These are phyloP conservation scores for Canna indica DNA, from an alignment of 176 grass and related monocot species.

Conservation along the genomic window DNA sequence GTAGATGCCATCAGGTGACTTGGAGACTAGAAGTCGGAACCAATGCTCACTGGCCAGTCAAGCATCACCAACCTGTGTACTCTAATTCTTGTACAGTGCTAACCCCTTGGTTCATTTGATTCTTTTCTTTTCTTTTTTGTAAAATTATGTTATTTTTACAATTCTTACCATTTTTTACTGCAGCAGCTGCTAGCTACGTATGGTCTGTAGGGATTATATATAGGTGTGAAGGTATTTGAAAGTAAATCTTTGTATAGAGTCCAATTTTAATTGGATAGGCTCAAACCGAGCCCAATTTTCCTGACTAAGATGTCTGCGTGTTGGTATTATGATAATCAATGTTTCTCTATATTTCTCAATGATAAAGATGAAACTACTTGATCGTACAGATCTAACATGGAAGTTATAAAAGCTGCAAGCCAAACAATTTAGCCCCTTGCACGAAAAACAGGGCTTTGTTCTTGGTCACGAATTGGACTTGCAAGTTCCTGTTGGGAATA, in stretches of 20 bases:
- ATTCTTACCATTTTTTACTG: background rate
- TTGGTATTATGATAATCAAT: background rate
- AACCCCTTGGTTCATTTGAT: slow-evolving; percentile 34
- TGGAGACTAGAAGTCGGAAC: slow-evolving; percentile 23
- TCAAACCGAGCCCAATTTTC: slow-evolving; percentile 1
- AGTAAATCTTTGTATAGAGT: slow-evolving; percentile 6
- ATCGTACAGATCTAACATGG: background rate
- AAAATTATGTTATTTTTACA: background rate
- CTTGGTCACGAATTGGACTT: too few species aligned
- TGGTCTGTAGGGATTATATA: background rate
- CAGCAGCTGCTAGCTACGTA: background rate
- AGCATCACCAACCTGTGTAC: slow-evolving; percentile 25
- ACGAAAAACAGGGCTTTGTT: too few species aligned
- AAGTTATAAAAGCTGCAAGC: background rate
- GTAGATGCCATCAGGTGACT: slow-evolving; percentile 13
- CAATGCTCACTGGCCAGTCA: slow-evolving; percentile 8
- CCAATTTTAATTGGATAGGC: background rate
- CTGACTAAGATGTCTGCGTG: background rate
- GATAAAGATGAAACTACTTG: background rate
- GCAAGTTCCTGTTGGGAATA: too few species aligned
- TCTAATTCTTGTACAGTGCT: slow-evolving; percentile 41
- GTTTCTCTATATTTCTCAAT: background rate
- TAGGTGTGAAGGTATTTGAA: background rate
- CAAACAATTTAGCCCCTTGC: too few species aligned
- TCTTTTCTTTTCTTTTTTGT: slow-evolving; percentile 24